Base-by-base conservation (phyloP, 106 monocot species). In the Narthecium ossifragum region DNA sequence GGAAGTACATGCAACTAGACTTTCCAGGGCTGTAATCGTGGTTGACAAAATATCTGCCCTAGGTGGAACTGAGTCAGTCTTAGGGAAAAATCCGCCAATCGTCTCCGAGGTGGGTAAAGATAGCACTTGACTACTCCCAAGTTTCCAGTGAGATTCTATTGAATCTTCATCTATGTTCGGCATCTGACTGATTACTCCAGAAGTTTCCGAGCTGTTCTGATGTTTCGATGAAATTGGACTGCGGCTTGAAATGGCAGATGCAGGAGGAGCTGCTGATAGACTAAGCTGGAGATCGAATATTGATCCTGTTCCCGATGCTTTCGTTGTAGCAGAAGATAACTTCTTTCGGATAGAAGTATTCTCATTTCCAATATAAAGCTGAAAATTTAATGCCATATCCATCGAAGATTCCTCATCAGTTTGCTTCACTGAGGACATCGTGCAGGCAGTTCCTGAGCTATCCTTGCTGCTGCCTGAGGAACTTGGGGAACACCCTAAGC, bases 1-100 rank as follows among this genome's bases (percentile, higher is more conserved):
- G 67, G 77, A 78, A 72, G 71, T 67, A 57, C 71, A 72, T 57
- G 56, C 34, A 46, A 70, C 61, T 65, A 74, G 57, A 25, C 38
- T 70, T 56, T 70, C 66, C 55, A 46, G 1, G 2, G 26, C 31
- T 53, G 18, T 14, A 31, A 21, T 21, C 29, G 45, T 53, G 22
- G 68, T 72, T 59, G 68, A 43, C 60, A 33, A 15, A 25, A 53
- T 18, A 20, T 61, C 66, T 62, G 38, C 46, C 25, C 46, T 60
- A 51, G 33, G 36, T 68, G 56, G 47, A 57, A 78, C 18, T 60
- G 59, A 36, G 47, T 34, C 59, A 51, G 26, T 51, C 31, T 56
- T 27, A 13, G 40, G 32, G 7, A 24, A 26, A 58, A 68, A 59
- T 11, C 22, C 33, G 60, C 47, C 30, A 20, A 3, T 15, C 29